phyloP scores from a whole-genome alignment of 73 alveolate species.

The Diophrys appendiculata region DNA sequence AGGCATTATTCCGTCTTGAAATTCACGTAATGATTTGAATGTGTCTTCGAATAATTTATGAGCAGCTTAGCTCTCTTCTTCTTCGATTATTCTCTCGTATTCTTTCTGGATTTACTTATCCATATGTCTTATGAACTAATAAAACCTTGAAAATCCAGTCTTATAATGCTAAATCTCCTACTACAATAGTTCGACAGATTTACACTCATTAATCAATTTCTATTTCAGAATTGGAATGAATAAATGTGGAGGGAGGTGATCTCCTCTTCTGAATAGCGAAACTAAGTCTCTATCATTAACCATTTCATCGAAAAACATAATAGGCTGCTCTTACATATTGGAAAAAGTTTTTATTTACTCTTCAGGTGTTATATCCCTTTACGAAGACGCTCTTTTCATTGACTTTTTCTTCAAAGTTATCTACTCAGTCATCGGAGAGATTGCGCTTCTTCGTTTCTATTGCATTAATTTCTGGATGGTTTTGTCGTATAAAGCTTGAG shows the following conservation, averaged over 20 bases:
- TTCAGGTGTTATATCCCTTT: too few relatives aligned
- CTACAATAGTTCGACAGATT: background rate
- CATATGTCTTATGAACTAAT: too few relatives aligned
- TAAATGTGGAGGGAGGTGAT: background rate
- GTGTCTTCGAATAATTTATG: background rate
- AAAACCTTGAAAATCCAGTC: too few relatives aligned
- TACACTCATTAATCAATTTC: background rate
- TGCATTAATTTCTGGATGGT: too few relatives aligned
- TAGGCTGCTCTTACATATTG: too few relatives aligned
- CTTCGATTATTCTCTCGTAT: background rate
- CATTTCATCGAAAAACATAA: background rate
- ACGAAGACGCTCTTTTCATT: too few relatives aligned
- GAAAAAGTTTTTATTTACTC: too few relatives aligned
- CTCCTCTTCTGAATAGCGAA: background rate
- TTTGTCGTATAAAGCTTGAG: too few relatives aligned
- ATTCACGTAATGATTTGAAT: too few relatives aligned
- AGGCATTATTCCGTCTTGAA: background rate
- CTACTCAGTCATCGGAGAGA: too few relatives aligned
- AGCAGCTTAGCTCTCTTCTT: background rate
- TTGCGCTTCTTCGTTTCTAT: too few relatives aligned
- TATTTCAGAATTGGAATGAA: background rate
- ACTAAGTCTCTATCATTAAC: background rate
- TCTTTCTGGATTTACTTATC: background rate
- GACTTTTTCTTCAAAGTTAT: too few relatives aligned
- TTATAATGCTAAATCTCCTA: background rate